Evolutionary conservation across 306 rosid genomes (phyloP), one percentile per base, ranked within the genome.

Genomic region (Lathyrus aphaca): DNA sequence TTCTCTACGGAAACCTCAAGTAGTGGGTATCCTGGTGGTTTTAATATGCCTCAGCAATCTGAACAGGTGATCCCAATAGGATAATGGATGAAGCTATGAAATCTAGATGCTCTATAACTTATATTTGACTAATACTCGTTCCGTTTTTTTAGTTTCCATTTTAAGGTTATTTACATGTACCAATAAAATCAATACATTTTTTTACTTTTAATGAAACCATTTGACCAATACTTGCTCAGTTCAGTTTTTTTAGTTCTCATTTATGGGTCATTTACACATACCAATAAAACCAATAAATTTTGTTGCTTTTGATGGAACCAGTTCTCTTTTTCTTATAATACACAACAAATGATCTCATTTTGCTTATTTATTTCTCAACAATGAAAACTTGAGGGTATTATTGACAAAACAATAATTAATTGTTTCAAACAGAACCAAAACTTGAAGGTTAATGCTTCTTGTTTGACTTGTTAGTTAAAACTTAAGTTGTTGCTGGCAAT

Each of bases 61-160:
- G 80, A 77, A 80, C 96, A 86, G 96, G 98, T 90, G 82, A 86
- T 76, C 40, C 57, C 46, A 59, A 68, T 49, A 19, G 40, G 80
- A 68, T 75, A 59, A 59, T 50, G 5, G 43, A 15, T 40, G n/a
- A 78, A 67, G 69, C 50, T 53, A 68, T 51, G 55, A 61, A 71
- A 67, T 62, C 15, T 13, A 44, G 65, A 61, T 56, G 68, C 61
- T 55, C 37, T 74, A 40, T 53, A 50, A 15, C 15, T 18, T 65
- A 15, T 35, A 62, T 49, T 21, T 17, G 25, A 77, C 71, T 25
- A 8, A 64, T 48, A 32, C 38, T 6, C 38, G 8, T 32, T 35
- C 39, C 10, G 39, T 35, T 35, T 35, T 7, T 42, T 42, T 42
- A 42, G n/a, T 42, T 42, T 2, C 5, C 46, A 0, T 42, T 40